Evolutionary conservation across 2,329 filamentous ascomycete species (phyloP).

Genomic region (Trichophyton benhamiae): DNA sequence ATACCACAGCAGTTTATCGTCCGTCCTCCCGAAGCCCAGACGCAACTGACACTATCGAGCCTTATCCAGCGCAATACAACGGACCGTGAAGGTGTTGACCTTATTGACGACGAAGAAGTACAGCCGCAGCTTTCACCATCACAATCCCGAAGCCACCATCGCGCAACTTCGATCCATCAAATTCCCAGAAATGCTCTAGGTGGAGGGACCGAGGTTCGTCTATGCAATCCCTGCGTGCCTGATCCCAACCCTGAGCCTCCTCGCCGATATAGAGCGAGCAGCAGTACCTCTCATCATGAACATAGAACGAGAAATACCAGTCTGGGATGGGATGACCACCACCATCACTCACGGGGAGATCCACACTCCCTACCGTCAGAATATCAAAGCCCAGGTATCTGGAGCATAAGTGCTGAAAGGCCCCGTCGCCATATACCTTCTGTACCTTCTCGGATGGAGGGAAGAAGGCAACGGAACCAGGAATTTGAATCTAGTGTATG

Average conservation of each 20-base stretch:
- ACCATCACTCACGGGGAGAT: background rate
- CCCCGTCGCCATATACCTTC: slow-evolving; percentile 16
- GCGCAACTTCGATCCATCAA: slow-evolving; percentile 8
- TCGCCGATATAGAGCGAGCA: slow-evolving; percentile 18
- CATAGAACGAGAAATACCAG: background rate
- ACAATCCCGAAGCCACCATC: background rate
- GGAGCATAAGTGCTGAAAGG: background rate
- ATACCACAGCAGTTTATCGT: slow-evolving; percentile 92
- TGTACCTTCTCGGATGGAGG: slow-evolving; percentile 8
- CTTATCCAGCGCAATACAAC: slow-evolving; percentile 30
- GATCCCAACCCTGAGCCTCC: slow-evolving; percentile 53
- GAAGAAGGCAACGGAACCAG: slow-evolving; percentile 12
- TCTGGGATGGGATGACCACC: background rate
- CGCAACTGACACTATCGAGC: slow-evolving; percentile 25
- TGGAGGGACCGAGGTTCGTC: slow-evolving; percentile 55
- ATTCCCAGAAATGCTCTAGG: slow-evolving; percentile 41
- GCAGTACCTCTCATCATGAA: background rate
- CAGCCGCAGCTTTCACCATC: background rate
- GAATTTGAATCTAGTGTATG: slow-evolving; percentile 14
- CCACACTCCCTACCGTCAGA: background rate
- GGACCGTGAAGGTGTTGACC: slow-evolving; percentile 37
- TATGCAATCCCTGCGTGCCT: slow-evolving; percentile 62
- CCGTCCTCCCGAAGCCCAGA: slow-evolving; percentile 45
- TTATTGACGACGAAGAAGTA: slow-evolving; percentile 29
- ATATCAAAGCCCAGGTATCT: background rate